Evolutionary conservation across 1,284 basidiomycete species (phyloP).

Genomic region (Irpex lacteus): DNA sequence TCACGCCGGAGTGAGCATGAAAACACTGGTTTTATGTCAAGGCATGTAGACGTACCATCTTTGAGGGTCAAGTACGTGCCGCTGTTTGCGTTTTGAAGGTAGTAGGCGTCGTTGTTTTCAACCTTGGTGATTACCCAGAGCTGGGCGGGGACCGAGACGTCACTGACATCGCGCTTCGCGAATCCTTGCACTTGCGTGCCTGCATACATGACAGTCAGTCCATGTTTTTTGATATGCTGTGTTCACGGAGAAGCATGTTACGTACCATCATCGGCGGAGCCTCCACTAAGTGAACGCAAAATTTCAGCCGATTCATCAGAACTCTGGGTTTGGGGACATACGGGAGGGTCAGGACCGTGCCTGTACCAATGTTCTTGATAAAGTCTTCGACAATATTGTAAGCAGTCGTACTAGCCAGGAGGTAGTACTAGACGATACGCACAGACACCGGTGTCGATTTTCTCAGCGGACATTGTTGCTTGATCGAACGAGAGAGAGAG

Average conservation of each 20-base stretch:
- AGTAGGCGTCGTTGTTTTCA: background rate
- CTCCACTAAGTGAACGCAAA: background rate
- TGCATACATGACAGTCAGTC: background rate
- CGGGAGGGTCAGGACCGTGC: background rate
- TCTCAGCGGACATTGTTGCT: background rate
- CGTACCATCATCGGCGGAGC: background rate
- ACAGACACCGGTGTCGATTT: background rate
- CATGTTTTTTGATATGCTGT: background rate
- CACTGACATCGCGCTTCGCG: slow-evolving; percentile 1
- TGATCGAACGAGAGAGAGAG: background rate
- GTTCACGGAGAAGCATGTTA: background rate
- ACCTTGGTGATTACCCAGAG: background rate
- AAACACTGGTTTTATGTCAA: background rate
- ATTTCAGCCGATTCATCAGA: background rate
- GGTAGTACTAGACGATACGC: background rate
- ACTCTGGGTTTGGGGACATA: background rate
- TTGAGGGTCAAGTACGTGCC: background rate
- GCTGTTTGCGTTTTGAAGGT: background rate
- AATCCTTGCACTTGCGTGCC: background rate
- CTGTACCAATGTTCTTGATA: background rate
- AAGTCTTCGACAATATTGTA: background rate
- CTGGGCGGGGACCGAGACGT: background rate
- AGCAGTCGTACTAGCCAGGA: background rate
- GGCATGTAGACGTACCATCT: background rate
- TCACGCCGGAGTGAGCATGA: background rate